Evolutionary conservation across 768 basidiomycete genomes (phyloP), one percentile per base, ranked within the genome.

Genomic region (Baorangia bicolor): DNA sequence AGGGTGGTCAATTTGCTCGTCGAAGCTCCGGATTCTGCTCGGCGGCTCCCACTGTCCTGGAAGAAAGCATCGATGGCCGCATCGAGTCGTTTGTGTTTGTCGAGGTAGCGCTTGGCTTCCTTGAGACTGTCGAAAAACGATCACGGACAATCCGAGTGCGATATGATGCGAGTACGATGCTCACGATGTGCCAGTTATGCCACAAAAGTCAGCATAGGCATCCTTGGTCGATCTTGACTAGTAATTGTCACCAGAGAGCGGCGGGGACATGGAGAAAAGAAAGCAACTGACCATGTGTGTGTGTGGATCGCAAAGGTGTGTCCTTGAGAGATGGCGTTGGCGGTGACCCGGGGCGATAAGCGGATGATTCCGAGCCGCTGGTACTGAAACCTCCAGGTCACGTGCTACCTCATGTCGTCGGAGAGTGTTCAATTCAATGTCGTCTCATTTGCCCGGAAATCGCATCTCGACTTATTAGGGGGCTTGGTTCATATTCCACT

Each of bases 31-130:
- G 57, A 30, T 0, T 59, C 62, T 1, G 46, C 3, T 18, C 57
- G 49, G 20, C 64, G 56, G 13, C 10, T 27, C 1, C 51, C 53
- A 20, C 52, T 41, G 51, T 88, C 81, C 61, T 80, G 83, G 73
- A 81, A 89, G 68, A 77, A 92, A 2, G 87, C 83, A 68, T 92
- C 87, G 42, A 90, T 73, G 23, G 90, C 90, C n/a, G 77, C 69
- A 51, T 92, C 90, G 40, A 89, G 71, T 35, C 84, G 81, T 62
- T 83, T 85, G 73, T 88, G 77, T 61, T 83, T 85, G 58, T 89
- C 83, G 44, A 92, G 68, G 72, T 82, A 90, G 65, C 81, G 82
- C 61, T 72, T 82, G 12, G 88, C 90, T 56, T 90, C 88, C 51
- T 70, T 75, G 49, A 56, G 30, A 12, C 79, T 79, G 46, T 38